Evolutionary conservation across 768 basidiomycete genomes (phyloP).

Genomic region (Lentinula edodes): DNA sequence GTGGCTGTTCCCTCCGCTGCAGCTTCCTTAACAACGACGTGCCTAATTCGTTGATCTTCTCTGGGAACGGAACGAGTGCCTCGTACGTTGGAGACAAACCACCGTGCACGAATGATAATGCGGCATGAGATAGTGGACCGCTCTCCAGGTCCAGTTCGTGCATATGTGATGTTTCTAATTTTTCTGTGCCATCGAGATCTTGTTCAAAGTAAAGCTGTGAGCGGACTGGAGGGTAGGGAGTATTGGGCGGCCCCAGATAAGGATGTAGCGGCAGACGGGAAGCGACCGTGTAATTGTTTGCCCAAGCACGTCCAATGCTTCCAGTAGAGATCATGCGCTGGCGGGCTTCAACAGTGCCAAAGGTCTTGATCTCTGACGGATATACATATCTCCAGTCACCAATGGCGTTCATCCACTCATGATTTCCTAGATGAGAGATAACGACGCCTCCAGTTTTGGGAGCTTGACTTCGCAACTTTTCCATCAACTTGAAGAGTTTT

Average conservation of each 20-base stretch:
- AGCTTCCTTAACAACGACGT: constrained; percentile 64
- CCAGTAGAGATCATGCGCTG: constrained; percentile 73
- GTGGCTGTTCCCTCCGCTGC: constrained; percentile 58
- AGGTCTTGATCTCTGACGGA: constrained; percentile 75
- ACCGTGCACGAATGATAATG: constrained; percentile 91
- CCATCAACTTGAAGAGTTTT: constrained; percentile 80
- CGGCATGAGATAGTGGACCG: constrained; percentile 64
- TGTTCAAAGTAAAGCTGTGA: constrained; percentile 24
- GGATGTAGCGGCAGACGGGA: constrained; percentile 79
- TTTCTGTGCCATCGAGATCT: constrained; percentile 16
- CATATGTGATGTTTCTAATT: constrained; percentile 10
- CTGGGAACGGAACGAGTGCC: constrained; percentile 76
- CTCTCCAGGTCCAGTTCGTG: constrained; percentile 22
- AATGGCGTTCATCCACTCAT: constrained; percentile 93
- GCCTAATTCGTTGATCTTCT: constrained; percentile 74
- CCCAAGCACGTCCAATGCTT: constrained; percentile 77
- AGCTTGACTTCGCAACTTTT: constrained; percentile 74
- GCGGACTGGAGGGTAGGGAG: constrained; percentile 43
- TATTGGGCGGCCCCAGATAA: constrained; percentile 61
- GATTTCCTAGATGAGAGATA: constrained; percentile 83
- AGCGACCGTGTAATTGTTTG: constrained; percentile 77
- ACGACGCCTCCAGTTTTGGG: constrained; percentile 61
- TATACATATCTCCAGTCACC: constrained; percentile 95
- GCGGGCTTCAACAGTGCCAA: constrained; percentile 65
- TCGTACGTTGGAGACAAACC: constrained; percentile 78